Evolutionary conservation across 2,329 filamentous ascomycete genomes (phyloP), one percentile per base, ranked within the genome.

Genomic region (Parastagonospora avenae): DNA sequence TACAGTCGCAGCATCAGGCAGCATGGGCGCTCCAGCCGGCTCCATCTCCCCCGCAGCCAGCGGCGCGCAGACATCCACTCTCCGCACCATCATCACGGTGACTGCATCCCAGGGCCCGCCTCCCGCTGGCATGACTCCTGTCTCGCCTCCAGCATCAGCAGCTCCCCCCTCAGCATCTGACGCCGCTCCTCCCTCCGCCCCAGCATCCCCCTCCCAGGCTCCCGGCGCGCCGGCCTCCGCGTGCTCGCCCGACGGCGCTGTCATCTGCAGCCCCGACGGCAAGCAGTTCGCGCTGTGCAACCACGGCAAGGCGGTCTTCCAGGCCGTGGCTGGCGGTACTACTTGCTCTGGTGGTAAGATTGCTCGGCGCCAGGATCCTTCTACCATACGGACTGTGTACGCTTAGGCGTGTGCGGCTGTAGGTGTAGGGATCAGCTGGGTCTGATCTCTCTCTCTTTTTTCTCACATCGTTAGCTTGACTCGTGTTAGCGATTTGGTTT

Each of bases 311-410:
- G 70, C 74, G 3, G 44, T 72, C 9, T 76, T 66, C 53, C 73
- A 76, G 57, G 33, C 63, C 24, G 74, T 79, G 3, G 76, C 78
- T 15, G 50, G 64, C 1, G 78, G 77, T 3, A 80, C 77, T 0
- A 68, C 66, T 32, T 80, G 78, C 60, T 38, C 55, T 10, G 61
- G 71, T 42, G 76, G 75, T 9, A 51, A 62, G 42, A 76, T 79
- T 44, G 51, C 51, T 11, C 67, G 62, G 48, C 66, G 67, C n/a
- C 55, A 57, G 3, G 70, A 60, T 24, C 31, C 33, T 37, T 29
- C 46, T 14, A 42, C 31, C 8, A 8, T 48, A 19, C 24, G 11
- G 24, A 42, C 24, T 19, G 27, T 42, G 9, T 48, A 46, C 29
- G 15, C 15, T 33, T 46, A 40, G n/a, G 31, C 29, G 31, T 36